phyloP scores from a whole-genome alignment of 2,329 filamentous ascomycete species.

The Diaporthe sp. region DNA sequence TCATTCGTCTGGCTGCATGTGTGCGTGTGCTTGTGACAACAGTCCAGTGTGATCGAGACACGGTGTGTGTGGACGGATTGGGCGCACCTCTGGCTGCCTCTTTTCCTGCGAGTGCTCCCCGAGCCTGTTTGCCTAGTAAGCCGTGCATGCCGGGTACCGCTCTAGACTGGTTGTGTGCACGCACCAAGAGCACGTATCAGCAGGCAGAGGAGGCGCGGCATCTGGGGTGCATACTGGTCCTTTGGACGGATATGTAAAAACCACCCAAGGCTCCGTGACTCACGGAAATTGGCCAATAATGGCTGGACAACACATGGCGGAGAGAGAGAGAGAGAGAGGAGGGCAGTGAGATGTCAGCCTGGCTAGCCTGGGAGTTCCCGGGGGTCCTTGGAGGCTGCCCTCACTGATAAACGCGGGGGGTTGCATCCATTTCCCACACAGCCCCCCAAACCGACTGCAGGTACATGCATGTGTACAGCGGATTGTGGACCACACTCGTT shows the following conservation, averaged over 20 bases:
- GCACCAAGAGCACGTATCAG: neutral
- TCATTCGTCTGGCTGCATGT: conserved; percentile 16
- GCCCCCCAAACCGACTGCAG: conserved; percentile 7
- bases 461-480: neutral
- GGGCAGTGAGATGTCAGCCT: neutral
- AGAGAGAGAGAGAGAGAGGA: neutral
- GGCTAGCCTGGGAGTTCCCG: neutral
- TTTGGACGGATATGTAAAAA: conserved; percentile 18
- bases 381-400: neutral
- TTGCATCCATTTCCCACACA: neutral
- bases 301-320: conserved; percentile 1
- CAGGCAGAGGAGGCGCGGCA: neutral
- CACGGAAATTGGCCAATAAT: conserved; percentile 14
- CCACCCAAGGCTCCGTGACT: neutral
- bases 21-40: conserved; percentile 19
- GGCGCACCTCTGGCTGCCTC: conserved; percentile 10
- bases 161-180: neutral
- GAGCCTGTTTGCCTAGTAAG: conserved; percentile 11
- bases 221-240: neutral
- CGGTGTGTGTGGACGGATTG: conserved; percentile 10
- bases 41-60: neutral
- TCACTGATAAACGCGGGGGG: conserved; percentile 12
- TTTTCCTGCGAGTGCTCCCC: conserved; percentile 2
- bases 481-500: neutral
- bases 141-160: neutral